Base-by-base conservation (phyloP, 2,329 filamentous ascomycete genomes). In the Verticillium alfalfae region DNA sequence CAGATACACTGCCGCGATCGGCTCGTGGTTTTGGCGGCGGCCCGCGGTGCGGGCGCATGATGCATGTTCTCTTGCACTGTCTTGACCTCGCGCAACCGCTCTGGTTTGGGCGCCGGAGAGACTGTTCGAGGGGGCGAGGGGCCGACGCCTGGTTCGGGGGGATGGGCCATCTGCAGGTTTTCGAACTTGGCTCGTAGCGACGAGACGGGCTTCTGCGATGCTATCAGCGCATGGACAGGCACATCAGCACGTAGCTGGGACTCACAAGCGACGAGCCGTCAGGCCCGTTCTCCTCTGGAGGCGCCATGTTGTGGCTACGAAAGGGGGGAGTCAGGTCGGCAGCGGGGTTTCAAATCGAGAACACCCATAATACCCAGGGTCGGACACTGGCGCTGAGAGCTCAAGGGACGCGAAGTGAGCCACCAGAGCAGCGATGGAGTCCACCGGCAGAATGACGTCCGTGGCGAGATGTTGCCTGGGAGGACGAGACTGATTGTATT, bases 141-240 rank as follows among this genome's bases (percentile, higher is more conserved):
- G 34, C 71, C 63, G 34, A 69, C 64, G 56, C 68, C 70, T 67
- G 69, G 73, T 63, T 78, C 73, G 61, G 78, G 78, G 34, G 41
- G 5, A 36, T 34, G 34, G 60, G 73, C 66, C 71, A 81, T 84
- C 66, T 83, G 80, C 79, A 94, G 87, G 71, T 89, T 92, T 79
- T 95, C 91, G 73, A 94, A 95, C 69, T 90, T 88, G 65, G 90
- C 91, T 64, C 88, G 84, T 64, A 95, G 80, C 59, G 91, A 93
- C 59, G 91, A 95, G 58, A 95, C 91, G 34, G 92, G 90, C 78
- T 88, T 91, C 89, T 92, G 65, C 5, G 37, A 58, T 36, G 22
- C 10, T 8, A 39, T 58, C 15, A 58, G 57, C 2, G 10, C 16
- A 26, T 10, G n/a, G 31, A 13, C 26, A 41, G n/a, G 18, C n/a